Evolutionary conservation across 2,329 filamentous ascomycete genomes (phyloP).

Genomic region (Coccinonectria pachysandricola): DNA sequence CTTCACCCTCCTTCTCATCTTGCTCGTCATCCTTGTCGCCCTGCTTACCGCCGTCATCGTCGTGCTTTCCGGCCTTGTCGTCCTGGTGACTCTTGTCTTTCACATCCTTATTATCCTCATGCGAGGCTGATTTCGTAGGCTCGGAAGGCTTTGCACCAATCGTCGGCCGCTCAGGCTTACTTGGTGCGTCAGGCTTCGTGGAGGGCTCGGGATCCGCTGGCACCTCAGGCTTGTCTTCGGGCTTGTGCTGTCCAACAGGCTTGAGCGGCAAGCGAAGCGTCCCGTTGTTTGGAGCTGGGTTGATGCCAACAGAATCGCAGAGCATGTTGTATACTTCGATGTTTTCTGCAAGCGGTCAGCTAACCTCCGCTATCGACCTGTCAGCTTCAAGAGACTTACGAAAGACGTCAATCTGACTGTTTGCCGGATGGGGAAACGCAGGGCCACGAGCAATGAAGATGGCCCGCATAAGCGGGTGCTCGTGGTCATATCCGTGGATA

Average conservation of each 20-base stretch:
- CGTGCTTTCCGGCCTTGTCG: constrained; percentile 7
- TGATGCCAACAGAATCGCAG: constrained; percentile 73
- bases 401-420: constrained; percentile 70
- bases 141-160: constrained; percentile 2
- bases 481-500: constrained; percentile 89
- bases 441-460: constrained; percentile 90
- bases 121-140: too few relatives aligned
- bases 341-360: too few relatives aligned
- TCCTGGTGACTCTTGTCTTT: too few relatives aligned
- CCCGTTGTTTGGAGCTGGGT: constrained; percentile 73
- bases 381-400: constrained; percentile 53
- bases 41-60: constrained; percentile 5
- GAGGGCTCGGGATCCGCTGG: constrained; percentile 41
- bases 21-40: constrained; percentile 7
- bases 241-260: constrained; percentile 50
- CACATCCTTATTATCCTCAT: too few relatives aligned
- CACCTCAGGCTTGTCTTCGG: constrained; percentile 36
- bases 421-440: constrained; percentile 77
- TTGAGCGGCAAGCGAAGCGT: constrained; percentile 65
- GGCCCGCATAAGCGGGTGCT: constrained; percentile 89
- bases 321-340: constrained; percentile 91
- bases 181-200: neutral
- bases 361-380: too few relatives aligned
- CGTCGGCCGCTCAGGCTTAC: neutral
- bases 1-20: constrained; percentile 7